Evolutionary conservation across 2,329 filamentous ascomycete species (phyloP), one percentile per base, ranked within the genome.

Genomic region (Sporothrix dimorphospora): DNA sequence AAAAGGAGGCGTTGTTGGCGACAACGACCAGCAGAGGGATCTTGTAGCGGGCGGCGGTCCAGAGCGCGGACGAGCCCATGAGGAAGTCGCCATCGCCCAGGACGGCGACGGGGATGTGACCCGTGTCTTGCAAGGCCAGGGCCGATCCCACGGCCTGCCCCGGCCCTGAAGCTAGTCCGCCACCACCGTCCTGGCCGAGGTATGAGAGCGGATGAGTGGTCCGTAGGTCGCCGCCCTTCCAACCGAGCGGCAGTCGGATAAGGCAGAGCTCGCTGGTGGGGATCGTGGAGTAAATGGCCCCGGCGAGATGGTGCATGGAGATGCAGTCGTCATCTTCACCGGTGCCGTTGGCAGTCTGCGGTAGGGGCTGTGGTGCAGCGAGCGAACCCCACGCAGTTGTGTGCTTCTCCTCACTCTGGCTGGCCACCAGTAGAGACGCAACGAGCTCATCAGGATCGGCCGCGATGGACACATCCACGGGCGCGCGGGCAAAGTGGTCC

Each of bases 61-160:
- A 72, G 14, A 72, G 30, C 42, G 71, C 66, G 5, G 71, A 69
- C 4, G 71, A 55, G 27, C 71, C 71, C 66, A 66, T 70, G 16
- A 70, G 67, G 38, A 70, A 72, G 57, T 72, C 71, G 45, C 71
- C 71, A 42, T 72, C 71, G n/a, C 71, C 71, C 5, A 72, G 24
- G 4, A 72, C n/a, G 19, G 71, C 71, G 12, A 72, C 71, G 30
- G 71, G 66, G 4, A 63, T 19, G 24, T 21, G 16, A 4, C 8
- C 34, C 1, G 42, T 11, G n/a, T 70, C 57, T 34, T 66, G 49
- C 27, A 72, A 57, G 9, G 71, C 71, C 16, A 72, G 38, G 7
- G 55, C 66, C 4, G 71, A 45, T 2, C 71, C 71, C 11, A 70
- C 71, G 1, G 71, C 66, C 66, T 65, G 61, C 11, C 71, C 71